Base-by-base conservation (phyloP, 768 basidiomycete genomes). In the Trametes gibbosa region DNA sequence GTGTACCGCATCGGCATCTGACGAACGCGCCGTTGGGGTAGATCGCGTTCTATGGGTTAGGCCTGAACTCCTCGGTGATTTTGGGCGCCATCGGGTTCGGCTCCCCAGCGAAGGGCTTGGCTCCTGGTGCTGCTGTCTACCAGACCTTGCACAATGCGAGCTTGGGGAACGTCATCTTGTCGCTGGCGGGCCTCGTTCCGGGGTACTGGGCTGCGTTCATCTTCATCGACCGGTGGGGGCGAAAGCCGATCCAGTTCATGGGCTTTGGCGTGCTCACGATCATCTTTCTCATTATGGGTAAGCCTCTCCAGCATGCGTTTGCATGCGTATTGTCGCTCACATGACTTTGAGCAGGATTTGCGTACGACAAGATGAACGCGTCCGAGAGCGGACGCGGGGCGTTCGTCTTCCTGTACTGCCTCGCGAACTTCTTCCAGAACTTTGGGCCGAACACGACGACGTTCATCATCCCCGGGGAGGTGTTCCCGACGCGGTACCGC, bases 11-110 rank as follows among this genome's bases (percentile, higher is more conserved):
- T 3, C 0, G 21, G 8, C 53, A 16, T 27, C 8, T n/a, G 49
- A 64, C 63, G 73, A 71, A 23, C 25, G 8, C 9, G 19, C 13
- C 21, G 12, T n/a, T 25, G 42, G 12, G 24, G 4, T 49, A 72
- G 70, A 70, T 78, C 47, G 77, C 79, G 13, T 81, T 80, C 71
- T 80, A 80, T 69, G 79, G 78, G 59, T 74, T 81, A 32, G 79
- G 79, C 53, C 70, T 81, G 34, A 81, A 81, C 72, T 75, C 75
- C 4, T 73, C 75, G 35, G 74, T 72, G 65, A 65, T 81, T 69
- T 67, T 80, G 69, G n/a, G 60, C 34, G 65, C 71, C 57, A 69
- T 74, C 39, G 65, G 66, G 37, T 73, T 70, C 51, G 67, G 66
- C 12, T 46, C 59, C 2, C 56, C 41, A 10, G 25, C 19, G 37